A percentile compares a stretch with the other conserved stretches of the same genome.
These are phyloP conservation scores for Chytriomyces confervae DNA, from an alignment of 192 early-diverging fungal species.

Conservation along the genomic window DNA sequence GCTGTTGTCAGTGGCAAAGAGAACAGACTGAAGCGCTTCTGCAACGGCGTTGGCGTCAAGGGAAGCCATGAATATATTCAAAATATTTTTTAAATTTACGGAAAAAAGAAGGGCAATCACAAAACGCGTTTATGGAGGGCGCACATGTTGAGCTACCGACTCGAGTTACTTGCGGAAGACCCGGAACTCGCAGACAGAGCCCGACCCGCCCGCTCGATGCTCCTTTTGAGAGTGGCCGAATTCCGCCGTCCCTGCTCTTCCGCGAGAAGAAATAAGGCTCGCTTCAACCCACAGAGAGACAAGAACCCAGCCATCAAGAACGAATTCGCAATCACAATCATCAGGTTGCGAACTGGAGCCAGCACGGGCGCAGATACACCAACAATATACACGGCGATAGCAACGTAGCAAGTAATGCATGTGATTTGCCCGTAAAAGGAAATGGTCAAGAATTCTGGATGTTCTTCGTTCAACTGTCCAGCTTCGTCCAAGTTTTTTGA, in stretches of 20 bases:
- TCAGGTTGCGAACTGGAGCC: not conserved
- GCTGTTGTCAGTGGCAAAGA: constrained; percentile 15
- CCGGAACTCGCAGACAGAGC: not conserved
- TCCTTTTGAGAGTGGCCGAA: not conserved
- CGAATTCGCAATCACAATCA: not conserved
- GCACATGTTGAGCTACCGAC: too few species aligned
- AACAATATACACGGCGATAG: not conserved
- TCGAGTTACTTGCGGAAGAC: too few species aligned
- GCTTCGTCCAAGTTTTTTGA: not conserved
- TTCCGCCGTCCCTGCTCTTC: not conserved
- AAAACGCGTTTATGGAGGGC: not conserved
- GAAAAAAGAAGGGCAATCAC: not conserved
- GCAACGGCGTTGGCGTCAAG: not conserved
- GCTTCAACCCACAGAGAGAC: not conserved
- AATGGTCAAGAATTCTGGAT: not conserved
- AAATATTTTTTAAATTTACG: not conserved
- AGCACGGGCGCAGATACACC: not conserved
- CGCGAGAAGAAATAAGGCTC: not conserved
- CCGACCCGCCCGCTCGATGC: not conserved
- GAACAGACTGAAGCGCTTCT: constrained; percentile 4
- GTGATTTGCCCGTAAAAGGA: not conserved
- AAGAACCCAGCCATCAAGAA: not conserved
- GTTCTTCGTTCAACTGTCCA: not conserved
- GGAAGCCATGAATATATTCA: not conserved
- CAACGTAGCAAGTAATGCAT: not conserved